These are phyloP conservation scores for Celoporthe dispersa DNA, from an alignment of 2,329 filamentous ascomycete genomes.

Conservation along the genomic window DNA sequence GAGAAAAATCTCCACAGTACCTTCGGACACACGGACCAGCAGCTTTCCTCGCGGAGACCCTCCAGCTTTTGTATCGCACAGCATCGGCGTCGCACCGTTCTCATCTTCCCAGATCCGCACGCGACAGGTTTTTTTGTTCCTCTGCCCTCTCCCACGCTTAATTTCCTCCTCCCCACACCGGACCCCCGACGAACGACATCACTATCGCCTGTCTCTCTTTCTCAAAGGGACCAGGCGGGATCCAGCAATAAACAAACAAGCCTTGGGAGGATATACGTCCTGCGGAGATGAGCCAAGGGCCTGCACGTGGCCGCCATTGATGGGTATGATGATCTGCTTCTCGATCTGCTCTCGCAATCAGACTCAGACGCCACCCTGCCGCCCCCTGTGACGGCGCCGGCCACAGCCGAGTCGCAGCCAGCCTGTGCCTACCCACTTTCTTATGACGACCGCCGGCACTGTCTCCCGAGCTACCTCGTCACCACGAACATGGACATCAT, in stretches of 20 bases:
- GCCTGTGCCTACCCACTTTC: slow-evolving; percentile 6
- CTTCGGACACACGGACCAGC: slow-evolving; percentile 20
- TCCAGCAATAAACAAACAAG: neutral
- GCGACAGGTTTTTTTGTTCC: neutral
- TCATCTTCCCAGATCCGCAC: slow-evolving; percentile 4
- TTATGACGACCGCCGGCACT: slow-evolving; percentile 11
- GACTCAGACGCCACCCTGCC: slow-evolving; percentile 18
- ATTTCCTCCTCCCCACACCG: neutral
- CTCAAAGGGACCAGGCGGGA: neutral
- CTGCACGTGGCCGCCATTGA: slow-evolving; percentile 17
- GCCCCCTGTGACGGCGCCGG: slow-evolving; percentile 21
- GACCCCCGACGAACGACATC: slow-evolving; percentile 6
- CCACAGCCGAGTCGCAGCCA: neutral
- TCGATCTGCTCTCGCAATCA: slow-evolving; percentile 17
- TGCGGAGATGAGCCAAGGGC: slow-evolving; percentile 24
- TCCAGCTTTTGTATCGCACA: neutral
- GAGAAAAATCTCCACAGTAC: slow-evolving; percentile 9
- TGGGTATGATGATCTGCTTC: slow-evolving; percentile 25
- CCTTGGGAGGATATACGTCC: neutral
- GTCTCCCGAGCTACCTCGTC: slow-evolving; percentile 31
- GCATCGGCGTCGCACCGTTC: slow-evolving; percentile 6
- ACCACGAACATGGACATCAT: slow-evolving; percentile 41
- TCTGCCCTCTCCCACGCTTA: neutral
- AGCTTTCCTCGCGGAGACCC: slow-evolving; percentile 12
- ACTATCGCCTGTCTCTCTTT: slow-evolving; percentile 6